phyloP scores from a whole-genome alignment of 345 rosid genomes.

The Alliaria petiolata region DNA sequence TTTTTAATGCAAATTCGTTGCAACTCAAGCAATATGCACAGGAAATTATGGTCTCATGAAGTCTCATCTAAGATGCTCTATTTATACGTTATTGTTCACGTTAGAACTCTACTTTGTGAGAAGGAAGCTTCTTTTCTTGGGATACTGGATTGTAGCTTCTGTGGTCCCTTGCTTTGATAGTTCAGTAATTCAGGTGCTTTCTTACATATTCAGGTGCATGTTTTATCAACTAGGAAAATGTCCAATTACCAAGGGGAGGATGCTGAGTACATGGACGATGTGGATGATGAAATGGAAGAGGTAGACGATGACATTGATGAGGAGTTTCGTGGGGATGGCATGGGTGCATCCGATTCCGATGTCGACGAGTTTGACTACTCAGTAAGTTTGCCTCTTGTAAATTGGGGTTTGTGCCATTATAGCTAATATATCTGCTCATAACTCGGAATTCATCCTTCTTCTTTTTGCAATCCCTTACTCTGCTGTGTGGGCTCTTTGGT shows the following conservation, averaged over 20 bases:
- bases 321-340: slow-evolving; percentile 43
- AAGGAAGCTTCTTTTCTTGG: background rate
- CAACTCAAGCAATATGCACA: background rate
- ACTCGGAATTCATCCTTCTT: background rate
- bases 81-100: too few relatives aligned
- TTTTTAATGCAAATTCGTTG: background rate
- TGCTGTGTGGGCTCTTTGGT: slow-evolving; percentile 1
- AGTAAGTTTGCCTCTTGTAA: slow-evolving; percentile 28
- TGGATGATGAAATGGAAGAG: slow-evolving; percentile 49
- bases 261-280: slow-evolving; percentile 63
- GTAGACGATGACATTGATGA: slow-evolving; percentile 39
- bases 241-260: slow-evolving; percentile 58
- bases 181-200: background rate
- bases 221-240: slow-evolving; percentile 38
- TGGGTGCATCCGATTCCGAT: slow-evolving; percentile 60
- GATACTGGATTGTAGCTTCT: background rate
- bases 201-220: slow-evolving; percentile 14
- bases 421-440: background rate
- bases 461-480: background rate
- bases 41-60: background rate
- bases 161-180: background rate
- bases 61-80: background rate
- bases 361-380: slow-evolving; percentile 57
- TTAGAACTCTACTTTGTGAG: too few relatives aligned
- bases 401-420: background rate